Evolutionary conservation across 306 rosid genomes (phyloP), one percentile per base, ranked within the genome.

Genomic region (Fragaria vesca): DNA sequence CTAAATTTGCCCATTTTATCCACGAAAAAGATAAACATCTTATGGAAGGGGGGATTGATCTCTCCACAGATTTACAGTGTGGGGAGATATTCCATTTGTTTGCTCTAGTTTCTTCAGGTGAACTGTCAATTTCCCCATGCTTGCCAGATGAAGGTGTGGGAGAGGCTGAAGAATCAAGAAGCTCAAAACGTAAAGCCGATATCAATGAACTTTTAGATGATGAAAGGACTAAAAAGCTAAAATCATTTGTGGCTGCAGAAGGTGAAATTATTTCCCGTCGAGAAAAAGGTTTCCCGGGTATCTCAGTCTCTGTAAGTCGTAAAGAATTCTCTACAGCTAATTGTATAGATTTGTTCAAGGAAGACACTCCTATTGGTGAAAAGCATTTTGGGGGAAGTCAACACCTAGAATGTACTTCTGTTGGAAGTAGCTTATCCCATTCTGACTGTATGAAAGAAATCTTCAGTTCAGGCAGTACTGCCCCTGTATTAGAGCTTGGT

Each of bases 201-300:
- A 75, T 65, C 79, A 77, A 54, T 54, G 97, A 90, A 71, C 83
- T 78, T 72, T 80, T 79, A 57, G 85, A 70, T 84, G 77, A 81
- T 78, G 85, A 83, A 46, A 89, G 78, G 81, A 80, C 89, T 61
- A 95, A 93, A 81, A 91, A 84, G 65, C 78, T 51, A 68, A 95
- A 92, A 84, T 87, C 89, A 63, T 80, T 74, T 45, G 85, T 71
- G 26, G 88, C 86, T 45, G 80, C 71, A 28, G 99, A 95, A 83
- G 97, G 97, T 83, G 99, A 95, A 87, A 82, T 88, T 58, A 88
- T 90, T 83, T 92, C 97, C 86, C 97, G 99, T 36, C 88, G 94
- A 57, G 99, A 95, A 81, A 93, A 95, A 86, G 99, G 99, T 81
- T 95, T 93, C 86, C 97, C 97, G 1, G 97, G 97, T 72, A 86